These are phyloP conservation scores for Aspergillus floridensis DNA, from an alignment of 2,329 filamentous ascomycete genomes.

Conservation along the genomic window DNA sequence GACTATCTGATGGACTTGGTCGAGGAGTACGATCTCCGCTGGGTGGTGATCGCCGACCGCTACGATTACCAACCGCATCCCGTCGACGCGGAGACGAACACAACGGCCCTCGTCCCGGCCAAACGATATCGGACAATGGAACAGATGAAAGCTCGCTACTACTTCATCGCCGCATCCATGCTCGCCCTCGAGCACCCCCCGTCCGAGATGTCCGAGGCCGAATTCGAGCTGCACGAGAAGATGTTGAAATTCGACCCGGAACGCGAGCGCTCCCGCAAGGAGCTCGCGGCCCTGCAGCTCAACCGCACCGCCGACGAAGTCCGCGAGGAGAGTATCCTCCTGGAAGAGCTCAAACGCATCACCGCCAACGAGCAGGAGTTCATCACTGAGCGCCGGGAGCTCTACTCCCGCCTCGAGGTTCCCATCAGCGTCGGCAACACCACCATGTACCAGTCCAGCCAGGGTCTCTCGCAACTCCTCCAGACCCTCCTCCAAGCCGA, in stretches of 20 bases:
- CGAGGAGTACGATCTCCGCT: constrained; percentile 79
- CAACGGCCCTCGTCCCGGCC: constrained; percentile 35
- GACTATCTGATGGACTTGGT: constrained; percentile 80
- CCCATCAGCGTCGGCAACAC: constrained; percentile 69
- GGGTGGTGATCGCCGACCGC: constrained; percentile 87
- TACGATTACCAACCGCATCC: constrained; percentile 64
- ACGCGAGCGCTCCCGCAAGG: constrained; percentile 77
- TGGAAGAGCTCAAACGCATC: constrained; percentile 90
- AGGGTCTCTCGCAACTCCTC: constrained; percentile 74
- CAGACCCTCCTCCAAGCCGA: constrained; percentile 79
- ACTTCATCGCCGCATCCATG: constrained; percentile 77
- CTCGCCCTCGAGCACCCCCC: constrained; percentile 77
- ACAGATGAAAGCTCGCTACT: constrained; percentile 88
- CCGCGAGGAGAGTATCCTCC: constrained; percentile 82
- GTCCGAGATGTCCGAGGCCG: constrained; percentile 80
- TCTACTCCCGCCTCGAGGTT: constrained; percentile 83
- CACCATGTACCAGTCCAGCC: constrained; percentile 73
- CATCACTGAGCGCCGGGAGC: constrained; percentile 81
- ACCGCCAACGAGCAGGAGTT: constrained; percentile 80
- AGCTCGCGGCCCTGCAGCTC: constrained; percentile 76
- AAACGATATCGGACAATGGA: constrained; percentile 69
- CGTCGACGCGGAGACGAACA: constrained; percentile 27
- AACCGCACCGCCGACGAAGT: constrained; percentile 81
- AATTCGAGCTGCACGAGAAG: constrained; percentile 78
- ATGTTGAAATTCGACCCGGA: constrained; percentile 83